These are phyloP conservation scores for Samsoniella hepiali DNA, from an alignment of 2,329 filamentous ascomycete species.

Conservation along the genomic window DNA sequence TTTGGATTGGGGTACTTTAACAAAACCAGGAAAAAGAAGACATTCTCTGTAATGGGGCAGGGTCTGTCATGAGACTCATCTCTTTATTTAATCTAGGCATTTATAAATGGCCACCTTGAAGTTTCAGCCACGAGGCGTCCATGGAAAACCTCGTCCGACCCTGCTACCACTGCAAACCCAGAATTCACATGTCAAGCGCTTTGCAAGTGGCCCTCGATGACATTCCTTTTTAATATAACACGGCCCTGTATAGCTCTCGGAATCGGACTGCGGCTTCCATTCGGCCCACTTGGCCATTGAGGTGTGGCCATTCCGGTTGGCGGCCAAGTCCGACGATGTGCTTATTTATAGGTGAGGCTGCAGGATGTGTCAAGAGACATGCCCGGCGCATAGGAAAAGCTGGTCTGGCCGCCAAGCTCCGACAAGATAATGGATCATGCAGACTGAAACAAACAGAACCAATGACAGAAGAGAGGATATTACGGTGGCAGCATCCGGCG, in stretches of 20 bases:
- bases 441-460: too few species aligned
- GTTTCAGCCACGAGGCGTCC: background rate
- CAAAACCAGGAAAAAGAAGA: background rate
- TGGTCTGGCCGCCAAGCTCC: background rate
- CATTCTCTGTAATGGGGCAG: background rate
- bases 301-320: background rate
- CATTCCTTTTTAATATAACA: background rate
- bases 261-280: background rate
- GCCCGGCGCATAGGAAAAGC: background rate
- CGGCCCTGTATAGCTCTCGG: background rate
- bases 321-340: constrained; percentile 16
- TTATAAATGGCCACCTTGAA: background rate
- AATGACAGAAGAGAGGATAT: background rate
- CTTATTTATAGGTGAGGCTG: background rate
- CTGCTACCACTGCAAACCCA: background rate
- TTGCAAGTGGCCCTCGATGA: background rate
- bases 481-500: background rate
- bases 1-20: constrained; percentile 8
- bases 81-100: constrained; percentile 3
- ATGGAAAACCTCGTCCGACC: background rate
- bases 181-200: background rate
- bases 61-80: background rate
- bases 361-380: background rate
- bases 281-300: background rate
- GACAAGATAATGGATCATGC: background rate